These are phyloP conservation scores for Aspergillus versicolor DNA, from an alignment of 2,329 filamentous ascomycete species.

Conservation along the genomic window DNA sequence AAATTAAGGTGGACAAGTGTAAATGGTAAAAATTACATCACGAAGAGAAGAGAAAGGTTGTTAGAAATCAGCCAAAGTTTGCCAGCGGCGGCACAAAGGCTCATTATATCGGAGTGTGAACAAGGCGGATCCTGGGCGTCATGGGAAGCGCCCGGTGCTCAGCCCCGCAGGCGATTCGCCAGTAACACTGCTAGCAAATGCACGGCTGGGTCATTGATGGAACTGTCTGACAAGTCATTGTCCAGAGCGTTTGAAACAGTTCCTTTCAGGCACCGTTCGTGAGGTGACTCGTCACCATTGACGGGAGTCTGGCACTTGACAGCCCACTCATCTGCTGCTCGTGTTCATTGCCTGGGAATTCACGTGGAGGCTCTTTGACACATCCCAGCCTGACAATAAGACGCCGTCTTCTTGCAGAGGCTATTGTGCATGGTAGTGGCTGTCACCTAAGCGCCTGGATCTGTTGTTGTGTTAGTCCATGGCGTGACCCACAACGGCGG, in stretches of 20 bases:
- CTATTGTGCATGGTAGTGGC: not conserved
- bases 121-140: slow-evolving; percentile 6
- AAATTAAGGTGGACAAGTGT: not conserved
- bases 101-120: not conserved
- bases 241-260: not conserved
- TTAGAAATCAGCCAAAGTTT: not conserved
- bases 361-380: not conserved
- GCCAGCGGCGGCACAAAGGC: not conserved
- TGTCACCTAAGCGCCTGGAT: slow-evolving; percentile 1
- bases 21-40: not conserved
- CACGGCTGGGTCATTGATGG: not conserved
- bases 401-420: not conserved
- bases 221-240: slow-evolving; percentile 2
- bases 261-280: not conserved
- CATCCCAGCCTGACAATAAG: not conserved
- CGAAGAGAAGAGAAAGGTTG: not conserved
- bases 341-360: not conserved
- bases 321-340: not conserved
- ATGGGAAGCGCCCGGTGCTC: slow-evolving; percentile 9
- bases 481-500: not conserved
- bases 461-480: not conserved
- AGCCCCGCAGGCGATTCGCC: slow-evolving; percentile 7
- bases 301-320: not conserved
- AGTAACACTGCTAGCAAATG: slow-evolving; percentile 1
- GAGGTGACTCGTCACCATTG: not conserved